Evolutionary conservation across 1,139 yeast species (phyloP).

Genomic region (Sugiyamaella paludigena): DNA sequence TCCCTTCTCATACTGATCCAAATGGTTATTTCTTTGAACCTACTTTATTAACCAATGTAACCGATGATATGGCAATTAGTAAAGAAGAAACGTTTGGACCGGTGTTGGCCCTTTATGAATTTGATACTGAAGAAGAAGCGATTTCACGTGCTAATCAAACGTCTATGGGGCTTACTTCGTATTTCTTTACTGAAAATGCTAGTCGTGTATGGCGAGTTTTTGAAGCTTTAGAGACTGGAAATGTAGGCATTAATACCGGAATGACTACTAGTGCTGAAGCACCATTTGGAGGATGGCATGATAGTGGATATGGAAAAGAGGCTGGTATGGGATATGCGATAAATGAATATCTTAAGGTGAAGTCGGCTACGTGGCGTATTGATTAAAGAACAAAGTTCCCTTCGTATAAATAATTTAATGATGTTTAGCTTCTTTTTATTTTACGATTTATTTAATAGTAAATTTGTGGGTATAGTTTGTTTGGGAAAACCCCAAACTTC

Average conservation of each 20-base stretch:
- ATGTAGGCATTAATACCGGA: conserved; percentile 81
- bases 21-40: conserved; percentile 77
- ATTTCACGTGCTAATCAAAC: conserved; percentile 68
- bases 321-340: conserved; percentile 65
- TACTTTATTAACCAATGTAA: conserved; percentile 71
- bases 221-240: conserved; percentile 69
- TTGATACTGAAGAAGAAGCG: conserved; percentile 68
- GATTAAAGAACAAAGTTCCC: too few relatives aligned
- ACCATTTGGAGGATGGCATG: conserved; percentile 69
- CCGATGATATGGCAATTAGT: conserved; percentile 61
- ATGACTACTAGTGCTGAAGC: conserved; percentile 57
- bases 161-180: conserved; percentile 80
- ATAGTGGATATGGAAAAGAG: conserved; percentile 78
- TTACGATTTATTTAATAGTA: too few relatives aligned
- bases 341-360: conserved; percentile 65
- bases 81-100: conserved; percentile 88
- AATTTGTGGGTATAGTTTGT: too few relatives aligned
- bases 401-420: too few relatives aligned
- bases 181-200: conserved; percentile 68
- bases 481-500: too few relatives aligned
- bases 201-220: conserved; percentile 60
- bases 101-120: conserved; percentile 72
- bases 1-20: conserved; percentile 44
- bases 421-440: too few relatives aligned
- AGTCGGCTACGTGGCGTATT: conserved; percentile 47